Evolutionary conservation across 2,329 filamentous ascomycete species (phyloP).

Genomic region (Cladosporium sp.): DNA sequence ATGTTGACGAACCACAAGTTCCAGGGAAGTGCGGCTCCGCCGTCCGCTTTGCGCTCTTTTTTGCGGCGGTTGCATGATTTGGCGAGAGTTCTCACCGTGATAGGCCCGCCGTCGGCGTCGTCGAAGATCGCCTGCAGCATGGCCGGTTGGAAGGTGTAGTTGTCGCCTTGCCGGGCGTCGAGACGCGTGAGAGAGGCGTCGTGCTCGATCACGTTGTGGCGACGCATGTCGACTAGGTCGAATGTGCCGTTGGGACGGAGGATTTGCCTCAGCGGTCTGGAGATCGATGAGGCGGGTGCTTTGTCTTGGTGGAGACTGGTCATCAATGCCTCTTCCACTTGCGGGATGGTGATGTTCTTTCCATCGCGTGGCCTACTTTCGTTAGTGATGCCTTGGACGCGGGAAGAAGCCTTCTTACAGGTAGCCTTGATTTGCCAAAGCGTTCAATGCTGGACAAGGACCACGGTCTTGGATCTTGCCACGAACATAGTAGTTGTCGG

Average conservation of each 20-base stretch:
- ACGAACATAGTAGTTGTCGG: slow-evolving; percentile 12
- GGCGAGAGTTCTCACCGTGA: slow-evolving; percentile 28
- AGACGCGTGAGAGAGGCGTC: slow-evolving; percentile 33
- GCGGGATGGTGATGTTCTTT: slow-evolving; percentile 28
- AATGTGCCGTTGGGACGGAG: slow-evolving; percentile 30
- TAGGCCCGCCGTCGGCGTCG: slow-evolving; percentile 29
- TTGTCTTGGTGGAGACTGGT: slow-evolving; percentile 7
- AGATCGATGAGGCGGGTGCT: slow-evolving; percentile 24
- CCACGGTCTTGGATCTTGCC: slow-evolving; percentile 22
- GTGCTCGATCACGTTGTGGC: slow-evolving; percentile 34
- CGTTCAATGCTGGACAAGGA: slow-evolving; percentile 30
- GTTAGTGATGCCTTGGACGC: too few relatives aligned
- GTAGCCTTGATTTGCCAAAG: slow-evolving; percentile 32
- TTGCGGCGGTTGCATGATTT: slow-evolving; percentile 28
- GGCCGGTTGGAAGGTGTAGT: slow-evolving; percentile 31
- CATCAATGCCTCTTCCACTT: slow-evolving; percentile 28
- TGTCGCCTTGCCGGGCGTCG: slow-evolving; percentile 33
- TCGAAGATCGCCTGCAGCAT: slow-evolving; percentile 31
- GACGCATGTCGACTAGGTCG: slow-evolving; percentile 29
- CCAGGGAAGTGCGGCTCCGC: slow-evolving; percentile 17
- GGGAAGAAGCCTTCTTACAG: too few relatives aligned
- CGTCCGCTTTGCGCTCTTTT: slow-evolving; percentile 25
- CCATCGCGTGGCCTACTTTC: slow-evolving; percentile 29
- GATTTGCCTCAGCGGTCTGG: slow-evolving; percentile 20
- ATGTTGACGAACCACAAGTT: slow-evolving; percentile 28